Percentiles rank a stretch among this genome's conserved stretches.
phyloP scores from a whole-genome alignment of 192 early-diverging fungal species.

The Coemansia sp. region DNA sequence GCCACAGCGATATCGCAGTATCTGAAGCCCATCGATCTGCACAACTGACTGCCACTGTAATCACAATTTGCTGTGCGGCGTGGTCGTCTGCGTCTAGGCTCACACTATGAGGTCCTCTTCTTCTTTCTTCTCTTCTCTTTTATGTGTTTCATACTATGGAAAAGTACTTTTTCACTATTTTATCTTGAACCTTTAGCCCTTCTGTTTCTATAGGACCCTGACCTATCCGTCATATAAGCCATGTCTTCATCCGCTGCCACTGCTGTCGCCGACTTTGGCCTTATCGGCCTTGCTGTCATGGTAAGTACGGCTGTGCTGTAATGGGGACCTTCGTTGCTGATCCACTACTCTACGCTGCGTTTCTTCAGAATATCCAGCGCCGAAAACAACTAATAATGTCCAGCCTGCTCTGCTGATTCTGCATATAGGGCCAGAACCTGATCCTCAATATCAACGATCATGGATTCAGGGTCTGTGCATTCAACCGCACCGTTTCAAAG shows the following conservation, averaged over 20 bases:
- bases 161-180: neutral
- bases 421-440: conserved; percentile 90
- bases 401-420: neutral
- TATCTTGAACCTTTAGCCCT: neutral
- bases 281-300: conserved; percentile 99
- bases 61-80: neutral
- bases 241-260: conserved; percentile 23
- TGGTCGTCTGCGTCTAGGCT: neutral
- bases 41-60: neutral
- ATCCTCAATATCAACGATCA: conserved; percentile 99
- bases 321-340: neutral
- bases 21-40: neutral
- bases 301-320: conserved; percentile 54
- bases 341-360: neutral
- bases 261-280: conserved; percentile 87
- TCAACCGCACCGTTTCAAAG: conserved; percentile 94
- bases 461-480: conserved; percentile 90
- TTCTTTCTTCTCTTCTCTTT: conserved; percentile 2
- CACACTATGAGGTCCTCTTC: too few relatives aligned
- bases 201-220: neutral
- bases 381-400: neutral
- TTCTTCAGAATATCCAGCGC: too few relatives aligned
- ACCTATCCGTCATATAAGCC: neutral
- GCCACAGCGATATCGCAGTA: neutral
- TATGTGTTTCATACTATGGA: neutral